These are phyloP conservation scores for Leccinum variicolor DNA, from an alignment of 768 basidiomycete genomes.

Conservation along the genomic window DNA sequence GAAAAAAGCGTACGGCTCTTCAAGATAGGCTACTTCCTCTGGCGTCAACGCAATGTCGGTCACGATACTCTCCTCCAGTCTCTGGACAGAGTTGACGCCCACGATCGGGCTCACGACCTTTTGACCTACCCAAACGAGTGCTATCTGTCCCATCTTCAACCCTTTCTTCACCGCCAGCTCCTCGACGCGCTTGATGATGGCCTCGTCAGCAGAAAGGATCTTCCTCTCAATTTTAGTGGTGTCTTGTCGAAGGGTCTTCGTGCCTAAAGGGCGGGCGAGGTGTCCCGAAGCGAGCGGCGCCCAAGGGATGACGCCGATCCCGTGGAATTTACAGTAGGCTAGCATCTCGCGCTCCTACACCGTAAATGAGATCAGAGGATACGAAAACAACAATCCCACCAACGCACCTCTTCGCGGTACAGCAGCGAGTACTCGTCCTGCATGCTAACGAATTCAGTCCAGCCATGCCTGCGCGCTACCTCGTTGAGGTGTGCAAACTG, in stretches of 20 bases:
- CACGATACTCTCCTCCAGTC: constrained; percentile 30
- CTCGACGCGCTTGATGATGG: constrained; percentile 39
- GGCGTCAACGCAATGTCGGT: constrained; percentile 21
- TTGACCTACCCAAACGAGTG: constrained; percentile 38
- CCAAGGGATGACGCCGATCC: constrained; percentile 53
- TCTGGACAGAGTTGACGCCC: constrained; percentile 33
- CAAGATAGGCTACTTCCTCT: constrained; percentile 32
- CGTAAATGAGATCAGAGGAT: too few relatives aligned
- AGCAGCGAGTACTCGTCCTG: constrained; percentile 29
- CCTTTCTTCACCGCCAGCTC: constrained; percentile 39
- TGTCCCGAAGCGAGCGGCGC: constrained; percentile 38
- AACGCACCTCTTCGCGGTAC: constrained; percentile 48
- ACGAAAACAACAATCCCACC: too few relatives aligned
- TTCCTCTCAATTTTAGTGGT: constrained; percentile 18
- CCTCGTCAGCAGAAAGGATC: constrained; percentile 26
- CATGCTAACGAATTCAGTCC: constrained; percentile 49
- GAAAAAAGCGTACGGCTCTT: constrained; percentile 22
- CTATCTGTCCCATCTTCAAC: constrained; percentile 44
- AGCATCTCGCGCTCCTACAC: constrained; percentile 43
- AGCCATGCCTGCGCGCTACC: constrained; percentile 41
- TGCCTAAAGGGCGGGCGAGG: constrained; percentile 36
- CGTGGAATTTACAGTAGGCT: constrained; percentile 42
- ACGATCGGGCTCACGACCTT: constrained; percentile 47
- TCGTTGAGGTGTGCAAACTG: constrained; percentile 44
- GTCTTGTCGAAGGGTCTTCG: constrained; percentile 23